These are phyloP conservation scores for Sisymbrium altissimum DNA, from an alignment of 345 rosid genomes.

Conservation along the genomic window DNA sequence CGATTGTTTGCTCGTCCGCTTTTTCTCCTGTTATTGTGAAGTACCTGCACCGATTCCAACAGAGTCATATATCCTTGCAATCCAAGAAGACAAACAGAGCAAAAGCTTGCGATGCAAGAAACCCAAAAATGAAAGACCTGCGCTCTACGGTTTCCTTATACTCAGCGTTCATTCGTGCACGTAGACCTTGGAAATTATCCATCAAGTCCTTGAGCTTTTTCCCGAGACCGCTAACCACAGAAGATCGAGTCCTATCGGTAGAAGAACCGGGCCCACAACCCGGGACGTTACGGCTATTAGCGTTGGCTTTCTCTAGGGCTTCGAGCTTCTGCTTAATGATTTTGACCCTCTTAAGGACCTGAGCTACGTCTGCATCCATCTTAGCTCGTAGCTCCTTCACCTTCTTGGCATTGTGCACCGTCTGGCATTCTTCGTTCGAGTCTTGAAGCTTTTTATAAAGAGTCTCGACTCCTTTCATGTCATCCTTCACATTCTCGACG, in stretches of 20 bases:
- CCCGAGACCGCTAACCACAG: slow-evolving; percentile 70
- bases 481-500: slow-evolving; percentile 70
- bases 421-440: slow-evolving; percentile 71
- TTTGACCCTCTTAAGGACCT: slow-evolving; percentile 65
- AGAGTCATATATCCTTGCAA: neutral
- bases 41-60: slow-evolving; percentile 36
- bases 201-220: slow-evolving; percentile 76
- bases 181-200: slow-evolving; percentile 68
- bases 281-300: slow-evolving; percentile 49
- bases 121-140: slow-evolving; percentile 15
- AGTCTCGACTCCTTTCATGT: slow-evolving; percentile 55
- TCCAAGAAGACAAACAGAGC: neutral
- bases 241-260: slow-evolving; percentile 71
- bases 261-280: slow-evolving; percentile 90
- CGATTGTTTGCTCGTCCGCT: slow-evolving; percentile 69
- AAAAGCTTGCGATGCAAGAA: slow-evolving; percentile 8
- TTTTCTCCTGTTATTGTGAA: slow-evolving; percentile 73
- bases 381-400: slow-evolving; percentile 57
- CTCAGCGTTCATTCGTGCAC: slow-evolving; percentile 56
- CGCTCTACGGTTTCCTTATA: slow-evolving; percentile 78
- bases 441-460: slow-evolving; percentile 61
- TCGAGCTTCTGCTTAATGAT: slow-evolving; percentile 68
- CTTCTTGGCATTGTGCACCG: slow-evolving; percentile 57
- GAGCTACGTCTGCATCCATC: slow-evolving; percentile 66
- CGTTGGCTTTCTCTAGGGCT: slow-evolving; percentile 69